Base-by-base conservation (phyloP, 2,329 filamentous ascomycete species). In the Curvularia verruculosa region DNA sequence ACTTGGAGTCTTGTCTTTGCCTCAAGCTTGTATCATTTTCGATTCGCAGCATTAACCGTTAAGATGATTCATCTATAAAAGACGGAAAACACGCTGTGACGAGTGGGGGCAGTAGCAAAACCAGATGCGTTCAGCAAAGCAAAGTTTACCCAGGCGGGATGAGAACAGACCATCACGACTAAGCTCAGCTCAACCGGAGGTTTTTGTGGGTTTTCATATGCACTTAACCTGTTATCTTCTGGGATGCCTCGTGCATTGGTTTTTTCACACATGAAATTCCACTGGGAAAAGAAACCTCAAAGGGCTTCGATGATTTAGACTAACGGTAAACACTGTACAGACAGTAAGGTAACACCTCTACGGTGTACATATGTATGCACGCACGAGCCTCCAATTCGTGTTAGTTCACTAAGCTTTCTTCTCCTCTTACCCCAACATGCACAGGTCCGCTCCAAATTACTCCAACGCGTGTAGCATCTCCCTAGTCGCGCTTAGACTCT, bases 381-480 rank as follows among this genome's bases (percentile, higher is more conserved):
- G 24, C 31, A 28, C 37, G 34, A 39, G 34, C 34, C 6, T 19
- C 34, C 23, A 19, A 12, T 8, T 19, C 15, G 13, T 34, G 18
- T 31, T 12, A 24, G 23, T 19, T 5, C 34, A 23, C 34, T 39
- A 24, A 49, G 13, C 19, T 18, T 7, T n/a, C n/a, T 34, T 26
- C 21, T 19, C n/a, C 15, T 39, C 21, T 26, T 37, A 49, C 34
- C n/a, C 31, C 39, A 21, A 24, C 40, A 23, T 45, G 19, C 28
- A 5, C 3, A 21, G 23, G 4, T 26, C 29, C 40, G 15, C 21
- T 26, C 26, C 21, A 29, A 21, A n/a, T 46, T 34, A 55, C 39
- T 65, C 63, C 63, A 81, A 61, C 64, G 78, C 78, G 40, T 72
- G 67, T 56, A 81, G 64, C 77, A 79, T 79, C 69, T 81, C 79